phyloP scores from a whole-genome alignment of 192 early-diverging fungal genomes.

The Coemansia reversa region DNA sequence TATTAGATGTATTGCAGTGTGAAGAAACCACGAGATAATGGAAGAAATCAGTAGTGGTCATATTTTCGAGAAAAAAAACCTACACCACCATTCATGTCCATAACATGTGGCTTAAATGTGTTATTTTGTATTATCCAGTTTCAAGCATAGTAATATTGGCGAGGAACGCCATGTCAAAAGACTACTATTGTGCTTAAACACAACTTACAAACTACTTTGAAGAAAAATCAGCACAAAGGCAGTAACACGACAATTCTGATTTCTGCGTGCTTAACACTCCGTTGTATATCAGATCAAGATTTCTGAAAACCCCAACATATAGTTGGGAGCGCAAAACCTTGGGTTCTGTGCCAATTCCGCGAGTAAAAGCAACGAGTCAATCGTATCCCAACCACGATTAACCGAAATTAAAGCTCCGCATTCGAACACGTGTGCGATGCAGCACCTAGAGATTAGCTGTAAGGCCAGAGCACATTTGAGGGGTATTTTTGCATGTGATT shows the following conservation, averaged over 20 bases:
- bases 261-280: background rate
- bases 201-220: background rate
- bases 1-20: too few relatives aligned
- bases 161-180: too few relatives aligned
- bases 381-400: too few relatives aligned
- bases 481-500: background rate
- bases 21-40: too few relatives aligned
- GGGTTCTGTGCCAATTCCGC: background rate
- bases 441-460: background rate
- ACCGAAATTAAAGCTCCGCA: too few relatives aligned
- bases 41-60: too few relatives aligned
- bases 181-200: too few relatives aligned
- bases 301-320: background rate
- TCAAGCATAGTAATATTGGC: background rate
- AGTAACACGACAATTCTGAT: background rate
- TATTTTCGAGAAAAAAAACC: background rate
- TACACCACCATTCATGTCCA: background rate
- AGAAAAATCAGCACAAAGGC: background rate
- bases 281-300: background rate
- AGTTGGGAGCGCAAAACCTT: background rate
- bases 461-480: background rate
- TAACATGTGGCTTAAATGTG: background rate
- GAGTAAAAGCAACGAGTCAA: too few relatives aligned
- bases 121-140: background rate
- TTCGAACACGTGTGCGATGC: background rate